A percentile compares a stretch with the other conserved stretches of the same genome.
Conservation (phyloP, 202 grass and related monocot species). For the Brachypodium distachyon region DNA sequence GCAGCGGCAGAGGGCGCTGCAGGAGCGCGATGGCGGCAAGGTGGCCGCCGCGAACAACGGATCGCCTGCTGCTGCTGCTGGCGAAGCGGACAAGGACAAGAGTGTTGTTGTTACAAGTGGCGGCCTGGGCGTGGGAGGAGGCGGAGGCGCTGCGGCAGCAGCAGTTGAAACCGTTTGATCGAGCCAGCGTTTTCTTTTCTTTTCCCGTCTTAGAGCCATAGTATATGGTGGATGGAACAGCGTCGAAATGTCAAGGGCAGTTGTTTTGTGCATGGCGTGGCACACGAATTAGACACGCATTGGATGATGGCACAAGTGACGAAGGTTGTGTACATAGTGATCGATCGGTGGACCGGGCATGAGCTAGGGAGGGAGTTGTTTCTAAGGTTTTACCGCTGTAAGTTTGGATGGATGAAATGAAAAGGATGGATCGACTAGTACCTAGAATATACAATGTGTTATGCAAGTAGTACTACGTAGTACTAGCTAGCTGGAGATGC, state of each 20-base stretch:
- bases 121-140: not conserved
- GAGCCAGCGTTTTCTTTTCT: not conserved
- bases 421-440: not conserved
- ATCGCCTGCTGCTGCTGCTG: no score
- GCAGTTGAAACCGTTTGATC: slow-evolving; percentile 37
- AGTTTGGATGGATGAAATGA: not conserved
- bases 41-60: slow-evolving; percentile 19
- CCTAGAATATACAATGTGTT: not conserved
- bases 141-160: no score
- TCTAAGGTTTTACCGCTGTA: slow-evolving; percentile 22
- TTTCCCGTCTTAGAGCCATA: not conserved
- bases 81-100: slow-evolving; percentile 20
- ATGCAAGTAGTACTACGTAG: not conserved
- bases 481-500: not conserved
- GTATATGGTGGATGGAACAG: not conserved
- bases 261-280: slow-evolving; percentile 18
- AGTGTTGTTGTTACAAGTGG: slow-evolving; percentile 22
- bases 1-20: not conserved
- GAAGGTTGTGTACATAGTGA: slow-evolving; percentile 26
- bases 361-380: not conserved
- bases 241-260: not conserved
- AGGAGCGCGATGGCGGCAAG: slow-evolving; percentile 15
- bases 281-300: slow-evolving; percentile 33
- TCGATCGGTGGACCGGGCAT: not conserved
- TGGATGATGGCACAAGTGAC: slow-evolving; percentile 4